phyloP scores from a whole-genome alignment of 768 basidiomycete genomes.

The Piloderma croceum region DNA sequence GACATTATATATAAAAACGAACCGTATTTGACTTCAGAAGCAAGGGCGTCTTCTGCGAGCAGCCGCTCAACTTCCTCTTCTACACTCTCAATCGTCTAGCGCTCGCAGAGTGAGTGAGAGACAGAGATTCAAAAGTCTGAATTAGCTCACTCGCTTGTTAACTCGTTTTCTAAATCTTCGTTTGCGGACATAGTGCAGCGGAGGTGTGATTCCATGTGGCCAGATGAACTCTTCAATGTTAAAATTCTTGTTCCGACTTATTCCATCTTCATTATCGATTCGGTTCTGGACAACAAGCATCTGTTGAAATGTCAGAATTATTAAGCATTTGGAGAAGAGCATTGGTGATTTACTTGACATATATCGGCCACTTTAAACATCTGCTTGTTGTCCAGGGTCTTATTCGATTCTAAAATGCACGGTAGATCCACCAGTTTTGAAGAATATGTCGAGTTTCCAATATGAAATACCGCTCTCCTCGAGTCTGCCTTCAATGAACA shows the following conservation, averaged over 20 bases:
- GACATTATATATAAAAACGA: conserved; percentile 12
- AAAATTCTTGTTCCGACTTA: conserved; percentile 61
- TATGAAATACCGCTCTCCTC: conserved; percentile 83
- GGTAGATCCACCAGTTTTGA: conserved; percentile 96
- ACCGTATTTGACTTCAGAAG: conserved; percentile 77
- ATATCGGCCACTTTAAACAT: conserved; percentile 99
- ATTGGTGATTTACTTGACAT: conserved; percentile 71
- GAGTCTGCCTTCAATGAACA: conserved; percentile 53
- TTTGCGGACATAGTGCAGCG: conserved; percentile 84
- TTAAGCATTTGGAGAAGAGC: conserved; percentile 6
- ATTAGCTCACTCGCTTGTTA: conserved; percentile 60
- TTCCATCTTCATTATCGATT: conserved; percentile 62
- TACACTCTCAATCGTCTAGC: conserved; percentile 87
- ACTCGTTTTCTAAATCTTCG: conserved; percentile 88
- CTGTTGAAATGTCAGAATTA: conserved; percentile 34
- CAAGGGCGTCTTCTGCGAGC: conserved; percentile 71
- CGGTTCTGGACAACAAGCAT: conserved; percentile 89
- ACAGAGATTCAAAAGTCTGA: neutral
- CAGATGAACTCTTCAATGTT: conserved; percentile 95
- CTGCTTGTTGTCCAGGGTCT: conserved; percentile 92
- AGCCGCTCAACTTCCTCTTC: conserved; percentile 90
- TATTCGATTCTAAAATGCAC: conserved; percentile 90
- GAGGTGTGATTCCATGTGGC: conserved; percentile 95
- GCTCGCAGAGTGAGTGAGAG: neutral
- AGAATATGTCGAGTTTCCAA: conserved; percentile 73